Evolutionary conservation across 306 rosid species (phyloP).

Genomic region (Abrus pulchellus): DNA sequence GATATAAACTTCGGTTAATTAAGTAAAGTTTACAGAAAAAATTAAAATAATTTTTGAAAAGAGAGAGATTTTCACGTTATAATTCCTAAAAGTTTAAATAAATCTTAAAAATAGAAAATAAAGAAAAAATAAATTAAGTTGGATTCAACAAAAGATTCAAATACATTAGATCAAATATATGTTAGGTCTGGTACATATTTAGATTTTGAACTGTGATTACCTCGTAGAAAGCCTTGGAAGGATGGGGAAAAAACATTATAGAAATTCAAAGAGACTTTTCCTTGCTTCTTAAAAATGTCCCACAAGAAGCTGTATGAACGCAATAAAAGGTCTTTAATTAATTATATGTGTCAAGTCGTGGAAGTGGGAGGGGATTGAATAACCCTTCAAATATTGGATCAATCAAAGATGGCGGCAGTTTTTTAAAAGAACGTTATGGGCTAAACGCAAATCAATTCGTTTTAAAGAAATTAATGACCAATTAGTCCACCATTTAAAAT

Average conservation of each 20-base stretch:
- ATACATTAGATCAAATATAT: too few relatives aligned
- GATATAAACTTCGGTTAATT: too few relatives aligned
- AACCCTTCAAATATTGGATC: not conserved
- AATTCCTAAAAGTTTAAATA: not conserved
- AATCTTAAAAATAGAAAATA: not conserved
- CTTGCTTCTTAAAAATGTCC: not conserved
- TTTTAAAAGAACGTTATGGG: not conserved
- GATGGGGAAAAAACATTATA: not conserved
- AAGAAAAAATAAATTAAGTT: too few relatives aligned
- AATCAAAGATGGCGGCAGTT: constrained; percentile 30
- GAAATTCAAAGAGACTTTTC: not conserved
- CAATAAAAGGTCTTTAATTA: not conserved
- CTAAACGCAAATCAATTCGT: constrained; percentile 23
- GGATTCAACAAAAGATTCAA: too few relatives aligned
- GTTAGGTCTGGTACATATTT: too few relatives aligned
- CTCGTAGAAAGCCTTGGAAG: not conserved
- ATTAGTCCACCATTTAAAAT: not conserved
- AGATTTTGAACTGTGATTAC: not conserved
- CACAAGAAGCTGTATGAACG: not conserved
- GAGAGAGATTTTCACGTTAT: not conserved
- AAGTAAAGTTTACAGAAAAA: too few relatives aligned
- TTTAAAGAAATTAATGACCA: not conserved
- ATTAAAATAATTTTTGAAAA: not conserved
- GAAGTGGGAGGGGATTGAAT: not conserved
- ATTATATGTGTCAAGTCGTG: constrained; percentile 15